These are phyloP conservation scores for Leishmania gerbilli DNA, from an alignment of 208 protist species.

Conservation along the genomic window DNA sequence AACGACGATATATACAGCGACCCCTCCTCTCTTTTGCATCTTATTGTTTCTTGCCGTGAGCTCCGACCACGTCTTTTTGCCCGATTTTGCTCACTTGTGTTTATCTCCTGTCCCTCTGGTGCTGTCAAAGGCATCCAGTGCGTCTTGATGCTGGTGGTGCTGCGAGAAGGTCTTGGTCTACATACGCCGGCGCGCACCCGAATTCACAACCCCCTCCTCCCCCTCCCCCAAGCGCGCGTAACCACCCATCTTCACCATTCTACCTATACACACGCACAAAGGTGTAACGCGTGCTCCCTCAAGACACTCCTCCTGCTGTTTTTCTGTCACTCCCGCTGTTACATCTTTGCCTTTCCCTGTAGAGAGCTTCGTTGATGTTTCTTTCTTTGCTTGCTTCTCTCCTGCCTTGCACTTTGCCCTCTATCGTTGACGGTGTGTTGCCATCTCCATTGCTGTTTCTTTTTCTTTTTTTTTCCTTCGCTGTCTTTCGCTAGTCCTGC, in stretches of 20 bases:
- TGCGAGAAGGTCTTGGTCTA: neutral
- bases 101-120: neutral
- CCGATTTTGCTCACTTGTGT: neutral
- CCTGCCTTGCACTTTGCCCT: neutral
- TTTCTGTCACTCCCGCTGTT: neutral
- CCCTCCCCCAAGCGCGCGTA: neutral
- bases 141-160: neutral
- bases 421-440: slow-evolving; percentile 10
- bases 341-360: neutral
- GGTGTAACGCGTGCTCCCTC: neutral
- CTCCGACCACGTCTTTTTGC: neutral
- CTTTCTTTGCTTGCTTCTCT: neutral
- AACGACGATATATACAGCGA: neutral
- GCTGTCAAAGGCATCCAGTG: neutral
- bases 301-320: neutral
- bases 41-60: neutral
- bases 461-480: neutral
- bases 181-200: neutral
- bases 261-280: neutral
- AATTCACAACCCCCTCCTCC: neutral
- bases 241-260: neutral
- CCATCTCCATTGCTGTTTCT: neutral
- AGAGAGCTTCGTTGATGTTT: neutral
- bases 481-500: neutral
- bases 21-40: neutral